A percentile compares a stretch with the other conserved stretches of the same genome.
Conservation (phyloP, 306 rosid species). For the Castanea sativa region DNA sequence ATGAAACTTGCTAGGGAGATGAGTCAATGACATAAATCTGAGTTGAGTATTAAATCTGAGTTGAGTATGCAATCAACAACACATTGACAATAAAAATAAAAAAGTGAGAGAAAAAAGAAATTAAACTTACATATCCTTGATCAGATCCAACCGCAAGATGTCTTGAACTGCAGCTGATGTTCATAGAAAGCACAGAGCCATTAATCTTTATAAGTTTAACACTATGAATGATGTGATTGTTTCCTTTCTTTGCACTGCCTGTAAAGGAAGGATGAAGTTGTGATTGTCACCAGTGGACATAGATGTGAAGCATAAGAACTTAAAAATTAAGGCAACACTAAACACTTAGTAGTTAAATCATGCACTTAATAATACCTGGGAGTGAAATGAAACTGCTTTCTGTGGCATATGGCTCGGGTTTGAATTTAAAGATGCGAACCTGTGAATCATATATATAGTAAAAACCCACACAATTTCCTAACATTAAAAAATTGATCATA, state of each 20-base stretch:
- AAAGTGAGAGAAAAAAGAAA: neutral
- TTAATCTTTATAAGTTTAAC: constrained; percentile 59
- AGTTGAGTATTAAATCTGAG: neutral
- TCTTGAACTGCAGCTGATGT: constrained; percentile 45
- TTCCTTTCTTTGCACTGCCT: constrained; percentile 78
- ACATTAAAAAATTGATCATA: neutral
- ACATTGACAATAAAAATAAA: neutral
- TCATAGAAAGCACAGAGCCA: constrained; percentile 61
- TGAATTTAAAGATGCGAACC: constrained; percentile 78
- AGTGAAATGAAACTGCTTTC: constrained; percentile 64
- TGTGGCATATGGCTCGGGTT: constrained; percentile 68
- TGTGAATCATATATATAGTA: constrained; percentile 26
- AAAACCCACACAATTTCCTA: neutral
- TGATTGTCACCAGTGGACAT: constrained; percentile 1
- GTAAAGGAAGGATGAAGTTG: constrained; percentile 26
- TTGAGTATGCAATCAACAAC: neutral
- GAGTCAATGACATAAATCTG: no score
- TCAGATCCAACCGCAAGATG: constrained; percentile 92
- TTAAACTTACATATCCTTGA: constrained; percentile 72
- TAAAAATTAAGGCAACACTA: constrained; percentile 5
- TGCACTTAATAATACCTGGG: constrained; percentile 49
- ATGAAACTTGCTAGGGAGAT: no score
- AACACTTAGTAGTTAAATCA: neutral
- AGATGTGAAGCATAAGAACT: constrained; percentile 8
- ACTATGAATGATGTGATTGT: constrained; percentile 60